phyloP scores from a whole-genome alignment of 2,329 filamentous ascomycete species.

The Tolypocladium ophioglossoides region DNA sequence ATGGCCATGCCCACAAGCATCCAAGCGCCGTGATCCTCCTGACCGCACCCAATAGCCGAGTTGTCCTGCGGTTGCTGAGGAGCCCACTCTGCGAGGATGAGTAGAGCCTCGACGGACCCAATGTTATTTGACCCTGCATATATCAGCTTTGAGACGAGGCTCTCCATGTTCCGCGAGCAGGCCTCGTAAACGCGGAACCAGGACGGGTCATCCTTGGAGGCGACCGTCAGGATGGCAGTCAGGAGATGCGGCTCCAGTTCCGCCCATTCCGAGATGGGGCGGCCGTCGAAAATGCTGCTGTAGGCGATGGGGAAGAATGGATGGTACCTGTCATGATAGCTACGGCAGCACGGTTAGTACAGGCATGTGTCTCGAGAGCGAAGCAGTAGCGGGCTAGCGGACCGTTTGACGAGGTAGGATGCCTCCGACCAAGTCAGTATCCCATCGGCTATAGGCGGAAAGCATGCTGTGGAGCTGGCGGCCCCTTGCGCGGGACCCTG shows the following conservation, averaged over 20 bases:
- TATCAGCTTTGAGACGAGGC: slow-evolving; percentile 54
- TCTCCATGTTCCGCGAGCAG: slow-evolving; percentile 61
- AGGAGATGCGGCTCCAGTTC: slow-evolving; percentile 55
- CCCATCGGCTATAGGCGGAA: slow-evolving; percentile 22
- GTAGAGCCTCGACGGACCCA: slow-evolving; percentile 59
- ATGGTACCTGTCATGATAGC: slow-evolving; percentile 57
- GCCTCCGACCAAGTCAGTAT: slow-evolving; percentile 15
- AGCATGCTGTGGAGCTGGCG: slow-evolving; percentile 7
- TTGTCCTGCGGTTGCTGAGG: slow-evolving; percentile 53
- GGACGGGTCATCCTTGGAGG: slow-evolving; percentile 58
- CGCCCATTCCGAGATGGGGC: slow-evolving; percentile 43
- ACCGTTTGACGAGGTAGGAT: slow-evolving; percentile 15
- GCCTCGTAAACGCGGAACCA: slow-evolving; percentile 53
- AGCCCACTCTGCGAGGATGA: slow-evolving; percentile 64
- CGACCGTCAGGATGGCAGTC: slow-evolving; percentile 59
- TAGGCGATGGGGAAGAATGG: slow-evolving; percentile 61
- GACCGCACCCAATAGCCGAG: slow-evolving; percentile 56
- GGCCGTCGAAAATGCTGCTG: slow-evolving; percentile 42
- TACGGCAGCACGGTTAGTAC: slow-evolving; percentile 14
- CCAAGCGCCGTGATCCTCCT: slow-evolving; percentile 66
- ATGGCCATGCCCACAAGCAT: slow-evolving; percentile 66
- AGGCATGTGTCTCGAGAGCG: not conserved
- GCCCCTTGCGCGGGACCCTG: not conserved
- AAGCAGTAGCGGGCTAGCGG: not conserved
- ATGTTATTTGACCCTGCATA: slow-evolving; percentile 57